Evolutionary conservation across 495 filamentous ascomycete genomes (phyloP).

Genomic region (Penicillium waksmanii): DNA sequence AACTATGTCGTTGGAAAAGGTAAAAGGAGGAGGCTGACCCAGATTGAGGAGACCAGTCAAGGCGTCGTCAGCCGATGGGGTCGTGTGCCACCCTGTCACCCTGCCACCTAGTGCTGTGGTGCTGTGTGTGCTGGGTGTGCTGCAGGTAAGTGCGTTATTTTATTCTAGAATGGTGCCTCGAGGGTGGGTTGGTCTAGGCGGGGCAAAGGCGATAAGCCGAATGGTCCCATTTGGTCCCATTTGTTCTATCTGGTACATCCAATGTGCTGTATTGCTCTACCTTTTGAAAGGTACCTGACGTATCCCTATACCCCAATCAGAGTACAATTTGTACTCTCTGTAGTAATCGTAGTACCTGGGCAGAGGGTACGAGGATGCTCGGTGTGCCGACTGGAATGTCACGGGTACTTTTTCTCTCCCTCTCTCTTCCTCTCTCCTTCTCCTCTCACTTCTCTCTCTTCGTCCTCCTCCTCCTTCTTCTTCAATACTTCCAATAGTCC

Average conservation of each 20-base stretch:
- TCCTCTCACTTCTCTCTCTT: conserved; percentile 11
- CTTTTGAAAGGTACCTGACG: background rate
- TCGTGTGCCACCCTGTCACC: conserved; percentile 20
- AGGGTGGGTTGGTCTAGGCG: background rate
- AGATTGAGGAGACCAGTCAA: background rate
- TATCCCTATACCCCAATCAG: too few species aligned
- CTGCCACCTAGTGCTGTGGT: too few species aligned
- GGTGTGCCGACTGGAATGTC: conserved; percentile 9
- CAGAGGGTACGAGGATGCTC: too few species aligned
- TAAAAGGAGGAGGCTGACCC: too few species aligned
- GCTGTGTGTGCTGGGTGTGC: too few species aligned
- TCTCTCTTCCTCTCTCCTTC: conserved; percentile 17
- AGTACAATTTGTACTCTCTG: too few species aligned
- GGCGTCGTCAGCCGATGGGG: conserved; percentile 26
- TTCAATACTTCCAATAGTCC: background rate
- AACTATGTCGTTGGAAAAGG: too few species aligned
- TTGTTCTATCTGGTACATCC: background rate
- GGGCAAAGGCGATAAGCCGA: conserved; percentile 14
- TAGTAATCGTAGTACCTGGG: too few species aligned
- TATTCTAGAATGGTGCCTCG: background rate
- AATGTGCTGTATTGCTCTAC: background rate
- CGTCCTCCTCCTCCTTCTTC: conserved; percentile 11
- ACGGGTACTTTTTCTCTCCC: background rate
- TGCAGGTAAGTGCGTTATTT: too few species aligned
- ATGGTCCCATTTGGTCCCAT: background rate